Evolutionary conservation across 345 rosid species (phyloP), one percentile per base, ranked within the genome.

Genomic region (Lepidium aucheri): DNA sequence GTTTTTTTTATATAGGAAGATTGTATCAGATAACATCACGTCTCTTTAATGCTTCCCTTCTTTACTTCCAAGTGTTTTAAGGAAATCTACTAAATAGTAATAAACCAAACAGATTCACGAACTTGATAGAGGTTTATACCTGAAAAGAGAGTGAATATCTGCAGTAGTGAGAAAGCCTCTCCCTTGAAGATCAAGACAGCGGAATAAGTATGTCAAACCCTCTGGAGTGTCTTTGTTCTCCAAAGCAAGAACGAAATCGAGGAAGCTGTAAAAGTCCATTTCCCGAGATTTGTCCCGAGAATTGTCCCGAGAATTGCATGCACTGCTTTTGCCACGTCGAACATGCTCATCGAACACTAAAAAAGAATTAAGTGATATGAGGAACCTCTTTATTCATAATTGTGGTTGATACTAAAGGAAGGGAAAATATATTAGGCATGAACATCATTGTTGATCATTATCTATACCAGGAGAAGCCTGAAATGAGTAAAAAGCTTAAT

Each of bases 191-290:
- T 94, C 97, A 26, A 88, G 93, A 70, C 97, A 89, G 2, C 88
- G 95, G 70, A 95, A 95, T 66, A 95, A 78, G 68, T 95, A 95
- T 44, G 95, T 89, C 60, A 95, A 80, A 18, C 97, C 99, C 80
- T 91, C 99, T 5, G 97, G 88, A 43, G 97, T 87, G 79, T 95
- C 99, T 72, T 91, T 95, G 82, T 91, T 95, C 72, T 95, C 99
- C 67, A 87, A 80, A 63, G 99, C 96, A 66, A 95, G 84, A 69
- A 95, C 96, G 61, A 95, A 95, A 81, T 87, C 97, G 0, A 95
- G 89, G 78, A 91, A 95, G 55, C 96, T 88, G 73, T 85, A 88
- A 13, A 90, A 90, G 60, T 95, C 97, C 99, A 95, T 95, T 83
- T 95, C 99, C 70, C 99, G 68, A 47, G 90, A 46, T 73, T 81